Base-by-base conservation (phyloP, 352 stramenopile species). In the Globisporangium nagaii region DNA sequence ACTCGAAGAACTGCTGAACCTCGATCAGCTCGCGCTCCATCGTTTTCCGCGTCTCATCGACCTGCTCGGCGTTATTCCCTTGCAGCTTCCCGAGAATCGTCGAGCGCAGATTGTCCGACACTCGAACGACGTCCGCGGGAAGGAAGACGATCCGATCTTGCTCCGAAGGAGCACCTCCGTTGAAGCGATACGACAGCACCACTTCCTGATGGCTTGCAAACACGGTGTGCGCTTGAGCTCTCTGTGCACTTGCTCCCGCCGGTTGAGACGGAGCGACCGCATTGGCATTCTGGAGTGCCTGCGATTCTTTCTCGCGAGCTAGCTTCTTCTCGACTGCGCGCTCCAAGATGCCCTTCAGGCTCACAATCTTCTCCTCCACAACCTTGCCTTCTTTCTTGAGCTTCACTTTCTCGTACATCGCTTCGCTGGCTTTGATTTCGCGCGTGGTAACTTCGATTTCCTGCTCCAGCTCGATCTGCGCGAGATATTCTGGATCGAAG, bases 61-160 rank as follows among this genome's bases (percentile, higher is more conserved):
- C 66, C 31, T 78, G 60, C 5, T 65, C 50, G 0, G 59, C 19
- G 22, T 85, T 67, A 24, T 80, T 85, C 3, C 58, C 62, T 39
- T 85, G 74, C 0, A 85, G 61, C 31, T 70, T 75, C 0, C 74
- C 71, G 7, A 85, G 47, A 53, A 85, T 76, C 9, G 67, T 75
- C 6, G 68, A 71, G 2, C 74, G 72, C 30, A 85, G 28, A 5
- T 69, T 36, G 43, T 85, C 74, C 2, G 74, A 69, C 1, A 76
- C 63, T 30, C 60, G 67, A 2, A 83, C 70, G 5, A 83, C 65
- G 3, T 77, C 70, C 8, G 71, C 71, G 24, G 74, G 74, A 1
- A 85, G 51, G 3, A 85, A 36, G 8, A 79, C 20, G 40, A 85
- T 80, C 8, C 53, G 42, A 40, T 82, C 74, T 19, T 65, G 45